Evolutionary conservation across 495 filamentous ascomycete genomes (phyloP).

Genomic region (Bathelium albidoporum): DNA sequence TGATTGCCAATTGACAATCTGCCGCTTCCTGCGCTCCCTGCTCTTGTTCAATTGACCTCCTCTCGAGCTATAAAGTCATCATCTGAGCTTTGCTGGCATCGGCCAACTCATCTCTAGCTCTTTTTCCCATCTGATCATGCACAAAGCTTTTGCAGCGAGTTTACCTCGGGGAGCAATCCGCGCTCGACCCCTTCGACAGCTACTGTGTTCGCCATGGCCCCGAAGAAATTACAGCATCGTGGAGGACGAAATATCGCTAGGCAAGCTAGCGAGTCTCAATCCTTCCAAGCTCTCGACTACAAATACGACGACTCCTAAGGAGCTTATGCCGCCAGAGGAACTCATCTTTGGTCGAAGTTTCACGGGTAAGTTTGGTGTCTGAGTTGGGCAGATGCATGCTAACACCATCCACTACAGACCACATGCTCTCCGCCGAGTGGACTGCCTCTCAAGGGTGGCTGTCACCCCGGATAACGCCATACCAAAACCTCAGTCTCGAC

Average conservation of each 20-base stretch:
- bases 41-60: neutral
- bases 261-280: slow-evolving; percentile 52
- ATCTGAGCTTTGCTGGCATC: neutral
- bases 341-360: slow-evolving; percentile 83
- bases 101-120: neutral
- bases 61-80: neutral
- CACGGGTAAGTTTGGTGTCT: slow-evolving; percentile 47
- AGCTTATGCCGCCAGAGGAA: slow-evolving; percentile 58
- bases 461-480: slow-evolving; percentile 70
- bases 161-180: neutral
- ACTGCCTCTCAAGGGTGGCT: slow-evolving; percentile 72
- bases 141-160: neutral
- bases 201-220: slow-evolving; percentile 16
- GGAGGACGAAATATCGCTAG: slow-evolving; percentile 19
- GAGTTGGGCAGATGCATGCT: neutral
- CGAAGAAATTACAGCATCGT: slow-evolving; percentile 29
- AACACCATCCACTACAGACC: slow-evolving; percentile 47
- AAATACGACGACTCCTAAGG: slow-evolving; percentile 65
- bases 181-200: neutral
- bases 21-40: neutral
- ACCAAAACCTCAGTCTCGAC: slow-evolving; percentile 94
- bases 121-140: neutral
- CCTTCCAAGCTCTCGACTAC: slow-evolving; percentile 62
- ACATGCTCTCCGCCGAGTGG: slow-evolving; percentile 97
- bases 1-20: neutral